A percentile compares a stretch with the other conserved stretches of the same genome.
Conservation (phyloP, 768 basidiomycete genomes). For the Xanthoconium stramineum region DNA sequence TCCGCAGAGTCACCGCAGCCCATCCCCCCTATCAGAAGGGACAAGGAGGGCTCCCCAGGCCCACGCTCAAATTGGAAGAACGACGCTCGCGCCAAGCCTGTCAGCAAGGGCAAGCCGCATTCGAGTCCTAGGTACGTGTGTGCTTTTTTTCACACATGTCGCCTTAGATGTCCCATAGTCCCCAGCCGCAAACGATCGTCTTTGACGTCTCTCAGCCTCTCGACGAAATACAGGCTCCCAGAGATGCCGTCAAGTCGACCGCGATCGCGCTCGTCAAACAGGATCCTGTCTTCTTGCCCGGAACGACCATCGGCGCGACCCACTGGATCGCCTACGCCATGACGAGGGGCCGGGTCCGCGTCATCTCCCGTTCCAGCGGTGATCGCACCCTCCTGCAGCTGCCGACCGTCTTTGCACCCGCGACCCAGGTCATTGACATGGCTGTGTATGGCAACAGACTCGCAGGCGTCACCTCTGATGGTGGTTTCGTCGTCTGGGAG, state of each 20-base stretch:
- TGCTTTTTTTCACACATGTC: background rate
- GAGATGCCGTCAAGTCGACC: constrained; percentile 81
- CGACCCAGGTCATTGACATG: constrained; percentile 78
- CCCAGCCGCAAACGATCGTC: constrained; percentile 63
- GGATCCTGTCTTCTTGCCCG: constrained; percentile 78
- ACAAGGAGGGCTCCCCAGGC: constrained; percentile 71
- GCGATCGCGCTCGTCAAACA: constrained; percentile 87
- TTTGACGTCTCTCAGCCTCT: constrained; percentile 73
- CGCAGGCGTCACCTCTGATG: constrained; percentile 84
- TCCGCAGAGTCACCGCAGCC: constrained; percentile 50
- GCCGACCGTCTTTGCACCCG: constrained; percentile 54
- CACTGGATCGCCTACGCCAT: constrained; percentile 93
- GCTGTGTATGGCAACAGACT: constrained; percentile 79
- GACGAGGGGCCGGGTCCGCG: constrained; percentile 87
- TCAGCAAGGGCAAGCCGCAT: constrained; percentile 43
- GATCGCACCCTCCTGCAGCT: constrained; percentile 84
- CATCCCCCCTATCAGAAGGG: constrained; percentile 40
- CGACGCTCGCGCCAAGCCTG: constrained; percentile 37
- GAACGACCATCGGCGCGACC: constrained; percentile 85
- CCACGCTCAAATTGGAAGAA: constrained; percentile 46
- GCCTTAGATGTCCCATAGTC: constrained; percentile 34
- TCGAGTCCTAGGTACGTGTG: constrained; percentile 55
- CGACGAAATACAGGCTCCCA: constrained; percentile 72
- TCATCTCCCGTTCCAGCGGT: constrained; percentile 85
- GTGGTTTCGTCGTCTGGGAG: constrained; percentile 89